Evolutionary conservation across 202 grass and related monocot species (phyloP), one percentile per base, ranked within the genome.

Genomic region (Zizania palustris): DNA sequence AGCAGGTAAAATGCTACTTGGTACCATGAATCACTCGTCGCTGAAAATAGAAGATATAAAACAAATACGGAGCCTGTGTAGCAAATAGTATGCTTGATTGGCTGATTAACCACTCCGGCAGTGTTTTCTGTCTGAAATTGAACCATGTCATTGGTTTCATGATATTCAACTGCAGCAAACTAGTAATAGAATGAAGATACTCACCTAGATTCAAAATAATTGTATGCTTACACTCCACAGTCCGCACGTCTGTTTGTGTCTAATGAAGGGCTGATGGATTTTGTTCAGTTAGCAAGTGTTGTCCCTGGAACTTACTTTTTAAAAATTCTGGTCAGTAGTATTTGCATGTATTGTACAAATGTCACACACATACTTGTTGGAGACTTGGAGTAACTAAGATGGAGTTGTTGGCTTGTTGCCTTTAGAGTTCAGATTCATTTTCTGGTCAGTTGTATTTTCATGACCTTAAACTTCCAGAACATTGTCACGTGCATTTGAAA

Each of bases 1-100:
- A 65, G 22, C 80, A 80, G 80, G 80, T 83, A 49, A 41, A 48
- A 61, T 71, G 54, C 42, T 70, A 16, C 66, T 11, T 18, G 7
- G 28, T 33, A 22, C 11, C 57, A 7, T 71, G 38, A 14, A 40
- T 58, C 13, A 39, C 16, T 21, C 15, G 14, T 50, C 12, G 5
- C 48, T 50, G 1, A n/a, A 50, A 13, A 10, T 10, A 61, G 15
- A 35, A 13, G 15, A 8, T 9, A 4, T 9, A 4, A 9, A 12
- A 33, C 10, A 43, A 43, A 11, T 10, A 43, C 9, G 4, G 9
- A 12, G 8, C 11, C n/a, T 56, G 46, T 65, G 10, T 56, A 4
- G 21, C 38, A n/a, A 44, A 65, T 36, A 37, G n/a, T 3, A 33
- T 21, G 16, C 54, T 77, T 54, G 38, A 21, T 54, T 76, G 6